Evolutionary conservation across 2,329 filamentous ascomycete species (phyloP).

Genomic region (Leptographium galeiforme): DNA sequence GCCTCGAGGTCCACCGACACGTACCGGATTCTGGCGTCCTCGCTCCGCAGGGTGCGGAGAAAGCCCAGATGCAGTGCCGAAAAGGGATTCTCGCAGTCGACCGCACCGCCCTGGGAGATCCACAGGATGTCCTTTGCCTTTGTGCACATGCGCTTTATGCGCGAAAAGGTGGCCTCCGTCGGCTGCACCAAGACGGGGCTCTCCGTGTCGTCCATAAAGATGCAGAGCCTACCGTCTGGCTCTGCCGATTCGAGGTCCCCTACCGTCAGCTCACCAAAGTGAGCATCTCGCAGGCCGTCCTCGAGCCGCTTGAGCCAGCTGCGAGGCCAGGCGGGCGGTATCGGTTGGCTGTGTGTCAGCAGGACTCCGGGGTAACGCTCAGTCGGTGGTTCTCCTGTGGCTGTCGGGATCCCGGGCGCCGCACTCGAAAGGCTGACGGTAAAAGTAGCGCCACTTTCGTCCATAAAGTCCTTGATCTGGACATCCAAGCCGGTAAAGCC

Average conservation of each 20-base stretch:
- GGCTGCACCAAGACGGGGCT: background rate
- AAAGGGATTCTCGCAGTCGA: constrained; percentile 9
- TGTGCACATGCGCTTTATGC: background rate
- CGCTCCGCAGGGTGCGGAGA: constrained; percentile 14
- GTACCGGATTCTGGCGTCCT: constrained; percentile 12
- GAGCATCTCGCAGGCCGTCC: background rate
- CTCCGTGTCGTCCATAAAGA: background rate
- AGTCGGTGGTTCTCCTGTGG: background rate
- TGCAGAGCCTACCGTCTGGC: background rate
- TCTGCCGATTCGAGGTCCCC: background rate
- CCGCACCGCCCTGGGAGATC: constrained; percentile 2
- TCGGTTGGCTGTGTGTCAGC: background rate
- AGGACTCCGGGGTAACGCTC: background rate
- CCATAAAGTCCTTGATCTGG: background rate
- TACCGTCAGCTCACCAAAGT: background rate
- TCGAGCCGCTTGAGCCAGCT: background rate
- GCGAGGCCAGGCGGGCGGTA: background rate
- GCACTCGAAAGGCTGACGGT: background rate
- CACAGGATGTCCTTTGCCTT: background rate
- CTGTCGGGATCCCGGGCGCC: background rate
- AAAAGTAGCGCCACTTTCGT: background rate
- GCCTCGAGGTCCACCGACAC: constrained; percentile 16
- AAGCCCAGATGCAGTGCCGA: constrained; percentile 13
- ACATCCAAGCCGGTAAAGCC: constrained; percentile 12
- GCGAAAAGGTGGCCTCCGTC: background rate